A percentile compares a stretch with the other conserved stretches of the same genome.
Evolutionary conservation across 768 basidiomycete genomes (phyloP).

Genomic region (Agrocybe praecox): DNA sequence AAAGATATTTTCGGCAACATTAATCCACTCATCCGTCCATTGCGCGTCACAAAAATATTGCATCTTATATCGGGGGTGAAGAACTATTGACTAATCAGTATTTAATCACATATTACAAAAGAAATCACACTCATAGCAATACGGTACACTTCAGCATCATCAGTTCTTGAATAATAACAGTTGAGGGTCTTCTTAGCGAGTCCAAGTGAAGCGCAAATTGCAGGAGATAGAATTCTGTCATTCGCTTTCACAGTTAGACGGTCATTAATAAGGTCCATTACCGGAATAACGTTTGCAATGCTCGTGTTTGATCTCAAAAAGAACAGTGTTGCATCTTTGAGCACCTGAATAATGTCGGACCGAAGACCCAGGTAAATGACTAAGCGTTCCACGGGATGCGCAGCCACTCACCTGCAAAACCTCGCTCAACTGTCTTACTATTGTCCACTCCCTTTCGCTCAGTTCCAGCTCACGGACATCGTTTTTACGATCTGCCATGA

Average conservation of each 20-base stretch:
- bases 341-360: background rate
- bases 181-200: conserved; percentile 31
- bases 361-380: background rate
- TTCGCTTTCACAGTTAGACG: conserved; percentile 3
- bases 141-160: conserved; percentile 29
- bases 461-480: conserved; percentile 21
- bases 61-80: conserved; percentile 22
- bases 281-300: conserved; percentile 10
- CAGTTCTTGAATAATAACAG: conserved; percentile 32
- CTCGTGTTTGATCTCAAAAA: conserved; percentile 9
- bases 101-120: background rate
- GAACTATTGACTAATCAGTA: conserved; percentile 4
- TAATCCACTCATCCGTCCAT: conserved; percentile 21
- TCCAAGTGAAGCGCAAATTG: conserved; percentile 24
- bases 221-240: background rate
- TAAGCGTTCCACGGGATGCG: too few species aligned
- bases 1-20: conserved; percentile 12
- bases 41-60: conserved; percentile 19
- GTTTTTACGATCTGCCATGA: conserved; percentile 17
- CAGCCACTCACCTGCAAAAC: background rate
- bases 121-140: conserved; percentile 36
- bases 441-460: conserved; percentile 26
- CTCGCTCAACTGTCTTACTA: conserved; percentile 23
- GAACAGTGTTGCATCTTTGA: conserved; percentile 9
- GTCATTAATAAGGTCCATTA: conserved; percentile 15